phyloP scores from a whole-genome alignment of 176 grass and related monocot species.

The Oryza brachyantha region DNA sequence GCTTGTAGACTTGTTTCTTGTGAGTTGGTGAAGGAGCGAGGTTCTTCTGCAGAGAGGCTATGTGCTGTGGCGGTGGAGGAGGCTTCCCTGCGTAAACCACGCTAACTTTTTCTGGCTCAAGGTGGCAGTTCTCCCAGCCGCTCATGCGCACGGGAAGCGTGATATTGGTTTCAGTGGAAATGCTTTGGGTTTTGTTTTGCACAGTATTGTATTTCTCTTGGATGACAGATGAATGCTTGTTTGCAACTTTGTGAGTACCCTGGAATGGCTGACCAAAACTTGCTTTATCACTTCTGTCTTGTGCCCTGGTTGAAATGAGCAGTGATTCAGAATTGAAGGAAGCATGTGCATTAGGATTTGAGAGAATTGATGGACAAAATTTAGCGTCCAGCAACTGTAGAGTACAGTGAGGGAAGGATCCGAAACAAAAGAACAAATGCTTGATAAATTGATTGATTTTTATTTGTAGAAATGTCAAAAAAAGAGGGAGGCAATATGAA shows the following conservation, averaged over 20 bases:
- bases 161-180: not conserved
- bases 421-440: not conserved
- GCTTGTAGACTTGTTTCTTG: not conserved
- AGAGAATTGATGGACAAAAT: not conserved
- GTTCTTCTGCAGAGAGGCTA: no score
- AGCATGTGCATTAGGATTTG: not conserved
- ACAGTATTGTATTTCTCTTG: not conserved
- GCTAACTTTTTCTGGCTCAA: not conserved
- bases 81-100: no score
- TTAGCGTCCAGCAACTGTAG: not conserved
- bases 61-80: no score
- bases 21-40: not conserved
- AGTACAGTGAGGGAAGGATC: not conserved
- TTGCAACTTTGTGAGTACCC: not conserved
- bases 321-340: conserved; percentile 4
- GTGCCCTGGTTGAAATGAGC: conserved; percentile 36
- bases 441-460: not conserved
- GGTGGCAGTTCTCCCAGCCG: not conserved
- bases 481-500: not conserved
- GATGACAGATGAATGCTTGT: not conserved
- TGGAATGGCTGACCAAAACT: not conserved
- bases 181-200: not conserved
- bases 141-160: not conserved
- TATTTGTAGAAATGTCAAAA: not conserved
- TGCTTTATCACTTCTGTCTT: conserved; percentile 22